Evolutionary conservation across 352 stramenopile genomes (phyloP), one percentile per base, ranked within the genome.

Genomic region (Aphanomyces astaci): DNA sequence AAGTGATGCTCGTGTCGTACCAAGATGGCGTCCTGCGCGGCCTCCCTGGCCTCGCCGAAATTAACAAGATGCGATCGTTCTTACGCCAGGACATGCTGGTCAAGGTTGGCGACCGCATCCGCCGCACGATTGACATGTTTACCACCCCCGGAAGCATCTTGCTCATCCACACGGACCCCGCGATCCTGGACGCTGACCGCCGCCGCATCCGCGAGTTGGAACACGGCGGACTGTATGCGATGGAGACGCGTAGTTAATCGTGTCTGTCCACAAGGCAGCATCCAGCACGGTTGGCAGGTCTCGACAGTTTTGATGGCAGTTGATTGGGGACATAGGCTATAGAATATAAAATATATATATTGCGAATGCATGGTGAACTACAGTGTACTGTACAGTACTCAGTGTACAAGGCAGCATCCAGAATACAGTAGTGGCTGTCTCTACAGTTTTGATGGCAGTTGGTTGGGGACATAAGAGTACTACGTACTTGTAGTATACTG

Each of bases 101-200:
- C 19, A 77, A 84, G 30, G 72, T 84, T 17, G 94, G 92, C 19
- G 86, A 94, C 62, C 74, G 79, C 40, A 78, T 98, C 52, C 73
- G 82, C 63, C 91, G 88, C 66, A 98, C 96, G 3, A 84, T 97
- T 51, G 92, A 98, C 67, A 98, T 98, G 83, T 94, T 95, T 74
- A 97, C 88, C 62, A 97, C 96, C 54, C 89, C 89, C 4, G 95
- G 95, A 43, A 97, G 93, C 80, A 94, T 97, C 63, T 94, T 98
- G 74, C 78, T 98, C 13, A 87, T 96, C 5, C 88, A 98, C 78
- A 81, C 90, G 67, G 87, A 97, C 67, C 71, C 81, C 53, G 72
- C 86, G 32, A 73, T 91, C 64, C 89, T 98, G 3, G 75, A 92
- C 59, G 70, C 70, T 5, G 96, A 97, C 72, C 88, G 98, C 71